Percentiles rank a stretch among this genome's conserved stretches.
phyloP scores from a whole-genome alignment of 75 land plant species.

The Gnetum montanum region DNA sequence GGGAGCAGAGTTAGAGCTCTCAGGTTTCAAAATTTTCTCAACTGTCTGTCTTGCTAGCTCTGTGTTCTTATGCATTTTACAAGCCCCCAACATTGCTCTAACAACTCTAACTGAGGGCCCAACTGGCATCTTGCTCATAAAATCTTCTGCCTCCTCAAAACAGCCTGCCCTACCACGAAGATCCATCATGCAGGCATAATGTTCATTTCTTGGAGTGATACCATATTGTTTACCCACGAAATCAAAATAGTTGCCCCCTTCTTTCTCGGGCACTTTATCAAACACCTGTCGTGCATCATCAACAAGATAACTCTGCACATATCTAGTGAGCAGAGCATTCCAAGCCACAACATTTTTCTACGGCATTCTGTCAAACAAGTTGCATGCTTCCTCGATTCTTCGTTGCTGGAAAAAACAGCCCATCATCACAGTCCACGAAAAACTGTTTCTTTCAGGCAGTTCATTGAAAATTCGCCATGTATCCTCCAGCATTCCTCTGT shows the following conservation, averaged over 20 bases:
- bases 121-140: conserved; percentile 28
- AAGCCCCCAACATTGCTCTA: conserved; percentile 33
- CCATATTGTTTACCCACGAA: conserved; percentile 17
- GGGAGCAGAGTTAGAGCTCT: conserved; percentile 29
- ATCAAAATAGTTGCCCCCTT: conserved; percentile 27
- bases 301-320: conserved; percentile 6
- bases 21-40: conserved; percentile 20
- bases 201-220: conserved; percentile 19
- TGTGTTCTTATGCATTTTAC: conserved; percentile 36
- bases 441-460: conserved; percentile 25
- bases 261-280: conserved; percentile 7
- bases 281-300: conserved; percentile 22
- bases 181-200: conserved; percentile 46
- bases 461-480: conserved; percentile 25
- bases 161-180: conserved; percentile 43
- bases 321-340: conserved; percentile 21
- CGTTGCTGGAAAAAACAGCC: conserved; percentile 25
- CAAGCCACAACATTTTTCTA: conserved; percentile 13
- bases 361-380: conserved; percentile 13
- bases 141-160: conserved; percentile 31
- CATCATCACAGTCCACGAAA: conserved; percentile 47
- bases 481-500: conserved; percentile 9
- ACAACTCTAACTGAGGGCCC: conserved; percentile 26
- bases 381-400: conserved; percentile 3
- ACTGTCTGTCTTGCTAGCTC: conserved; percentile 34